Evolutionary conservation across 768 basidiomycete species (phyloP).

Genomic region (Chalciporus piperatus): DNA sequence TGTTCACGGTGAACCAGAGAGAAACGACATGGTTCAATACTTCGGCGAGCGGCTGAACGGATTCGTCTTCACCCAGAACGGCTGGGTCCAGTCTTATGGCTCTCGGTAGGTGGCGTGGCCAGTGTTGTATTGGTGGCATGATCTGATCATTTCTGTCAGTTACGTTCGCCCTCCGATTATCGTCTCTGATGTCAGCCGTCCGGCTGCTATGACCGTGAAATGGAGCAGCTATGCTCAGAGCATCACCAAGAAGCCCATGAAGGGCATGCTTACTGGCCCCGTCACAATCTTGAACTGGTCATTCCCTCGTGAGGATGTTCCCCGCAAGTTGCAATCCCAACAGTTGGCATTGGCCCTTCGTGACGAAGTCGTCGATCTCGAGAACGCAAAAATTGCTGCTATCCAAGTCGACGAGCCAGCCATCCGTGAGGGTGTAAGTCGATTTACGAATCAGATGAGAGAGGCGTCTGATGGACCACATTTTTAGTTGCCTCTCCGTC

Average conservation of each 20-base stretch:
- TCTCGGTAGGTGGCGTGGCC: conserved; percentile 63
- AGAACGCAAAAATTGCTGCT: conserved; percentile 93
- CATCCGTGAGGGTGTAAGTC: conserved; percentile 93
- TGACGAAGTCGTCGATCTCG: conserved; percentile 96
- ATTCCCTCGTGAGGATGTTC: conserved; percentile 98
- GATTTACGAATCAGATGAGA: not conserved
- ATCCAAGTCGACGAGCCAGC: conserved; percentile 99
- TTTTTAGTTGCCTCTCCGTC: conserved; percentile 86
- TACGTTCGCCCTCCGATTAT: conserved; percentile 99
- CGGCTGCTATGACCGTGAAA: conserved; percentile 89
- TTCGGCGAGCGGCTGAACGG: conserved; percentile 95
- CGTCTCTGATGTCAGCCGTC: conserved; percentile 95
- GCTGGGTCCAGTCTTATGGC: conserved; percentile 99
- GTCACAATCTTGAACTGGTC: conserved; percentile 99
- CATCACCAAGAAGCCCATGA: conserved; percentile 91
- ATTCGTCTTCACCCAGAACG: conserved; percentile 98
- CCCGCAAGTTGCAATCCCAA: conserved; percentile 95
- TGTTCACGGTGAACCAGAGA: conserved; percentile 98
- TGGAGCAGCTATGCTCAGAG: conserved; percentile 98
- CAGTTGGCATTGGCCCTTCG: conserved; percentile 97
- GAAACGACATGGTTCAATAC: conserved; percentile 99
- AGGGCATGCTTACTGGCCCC: conserved; percentile 98
- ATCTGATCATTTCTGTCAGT: conserved; percentile 34
- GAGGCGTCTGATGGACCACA: conserved; percentile 1
- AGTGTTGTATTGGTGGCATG: conserved; percentile 6